Conservation (phyloP, 1,284 basidiomycete species). For the Laetiporus sulphureus region DNA sequence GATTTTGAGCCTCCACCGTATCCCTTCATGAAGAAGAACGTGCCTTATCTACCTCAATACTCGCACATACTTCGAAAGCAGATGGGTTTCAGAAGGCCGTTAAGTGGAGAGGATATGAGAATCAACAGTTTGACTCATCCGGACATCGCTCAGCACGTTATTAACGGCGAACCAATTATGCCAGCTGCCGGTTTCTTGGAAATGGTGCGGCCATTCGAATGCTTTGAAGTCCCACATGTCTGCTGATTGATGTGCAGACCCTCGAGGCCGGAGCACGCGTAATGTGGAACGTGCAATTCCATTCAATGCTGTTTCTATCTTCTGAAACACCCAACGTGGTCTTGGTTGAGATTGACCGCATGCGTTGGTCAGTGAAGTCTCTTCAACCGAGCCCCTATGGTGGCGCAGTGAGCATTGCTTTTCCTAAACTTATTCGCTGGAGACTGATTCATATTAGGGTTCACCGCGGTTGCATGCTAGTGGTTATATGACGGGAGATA, state of each 20-base stretch:
- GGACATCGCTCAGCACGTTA: slow-evolving; percentile 32
- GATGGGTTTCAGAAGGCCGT: slow-evolving; percentile 18
- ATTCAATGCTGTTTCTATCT: slow-evolving; percentile 19
- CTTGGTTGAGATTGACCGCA: slow-evolving; percentile 20
- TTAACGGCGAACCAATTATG: slow-evolving; percentile 35
- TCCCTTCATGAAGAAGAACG: slow-evolving; percentile 13
- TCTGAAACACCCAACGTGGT: slow-evolving; percentile 23
- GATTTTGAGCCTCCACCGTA: slow-evolving; percentile 6
- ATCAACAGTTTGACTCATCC: slow-evolving; percentile 30
- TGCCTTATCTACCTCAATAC: slow-evolving; percentile 8
- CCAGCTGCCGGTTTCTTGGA: slow-evolving; percentile 39
- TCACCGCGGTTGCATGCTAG: background rate
- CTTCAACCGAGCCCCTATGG: too few relatives aligned
- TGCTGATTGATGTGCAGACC: slow-evolving; percentile 1
- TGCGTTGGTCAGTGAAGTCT: slow-evolving; percentile 22
- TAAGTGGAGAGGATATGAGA: slow-evolving; percentile 28
- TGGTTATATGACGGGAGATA: background rate
- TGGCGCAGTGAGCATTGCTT: too few relatives aligned
- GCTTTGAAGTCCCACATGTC: too few relatives aligned
- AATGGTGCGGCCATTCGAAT: too few relatives aligned
- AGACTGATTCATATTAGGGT: background rate
- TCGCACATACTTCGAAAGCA: slow-evolving; percentile 9
- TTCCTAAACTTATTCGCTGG: too few relatives aligned
- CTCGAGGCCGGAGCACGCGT: slow-evolving; percentile 17
- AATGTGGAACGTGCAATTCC: slow-evolving; percentile 18